These are phyloP conservation scores for Phascolomyces articulosus DNA, from an alignment of 371 early-diverging fungal species.

Conservation along the genomic window DNA sequence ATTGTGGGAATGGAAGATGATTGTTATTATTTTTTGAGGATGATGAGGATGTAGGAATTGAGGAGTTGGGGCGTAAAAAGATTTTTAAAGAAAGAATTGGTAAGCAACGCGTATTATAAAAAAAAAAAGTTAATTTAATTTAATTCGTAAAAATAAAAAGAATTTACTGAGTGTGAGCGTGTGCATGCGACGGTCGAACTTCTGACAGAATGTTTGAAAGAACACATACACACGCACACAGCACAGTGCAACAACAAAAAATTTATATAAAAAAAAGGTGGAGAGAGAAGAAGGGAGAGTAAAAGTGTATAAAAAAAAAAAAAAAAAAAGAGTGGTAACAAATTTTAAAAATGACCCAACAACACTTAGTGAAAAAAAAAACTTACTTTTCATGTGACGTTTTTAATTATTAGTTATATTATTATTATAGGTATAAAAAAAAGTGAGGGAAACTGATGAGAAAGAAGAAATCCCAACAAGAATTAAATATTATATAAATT, in stretches of 20 bases:
- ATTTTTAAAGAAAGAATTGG: too few relatives aligned
- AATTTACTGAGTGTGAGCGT: constrained; percentile 25
- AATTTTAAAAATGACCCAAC: not conserved
- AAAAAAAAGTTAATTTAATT: too few relatives aligned
- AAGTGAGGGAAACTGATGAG: too few relatives aligned
- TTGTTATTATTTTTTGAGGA: too few relatives aligned
- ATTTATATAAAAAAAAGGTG: constrained; percentile 3
- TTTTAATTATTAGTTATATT: not conserved
- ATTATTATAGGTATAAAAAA: too few relatives aligned
- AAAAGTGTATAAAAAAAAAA: constrained; percentile 1
- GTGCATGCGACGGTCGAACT: constrained; percentile 22
- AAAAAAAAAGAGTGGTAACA: constrained; percentile 1
- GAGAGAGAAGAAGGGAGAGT: constrained; percentile 8
- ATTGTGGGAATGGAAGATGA: too few relatives aligned
- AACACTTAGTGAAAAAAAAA: not conserved
- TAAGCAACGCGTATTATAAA: not conserved
- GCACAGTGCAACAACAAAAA: constrained; percentile 22
- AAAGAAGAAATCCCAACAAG: too few relatives aligned
- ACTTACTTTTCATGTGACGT: constrained; percentile 12
- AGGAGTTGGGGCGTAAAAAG: constrained; percentile 7
- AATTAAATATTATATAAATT: too few relatives aligned
- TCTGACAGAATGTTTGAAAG: constrained; percentile 19
- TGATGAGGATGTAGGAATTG: not conserved
- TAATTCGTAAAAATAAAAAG: too few relatives aligned
- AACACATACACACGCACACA: constrained; percentile 29